Conservation (phyloP, 306 rosid species). For the Trifolium repens region DNA sequence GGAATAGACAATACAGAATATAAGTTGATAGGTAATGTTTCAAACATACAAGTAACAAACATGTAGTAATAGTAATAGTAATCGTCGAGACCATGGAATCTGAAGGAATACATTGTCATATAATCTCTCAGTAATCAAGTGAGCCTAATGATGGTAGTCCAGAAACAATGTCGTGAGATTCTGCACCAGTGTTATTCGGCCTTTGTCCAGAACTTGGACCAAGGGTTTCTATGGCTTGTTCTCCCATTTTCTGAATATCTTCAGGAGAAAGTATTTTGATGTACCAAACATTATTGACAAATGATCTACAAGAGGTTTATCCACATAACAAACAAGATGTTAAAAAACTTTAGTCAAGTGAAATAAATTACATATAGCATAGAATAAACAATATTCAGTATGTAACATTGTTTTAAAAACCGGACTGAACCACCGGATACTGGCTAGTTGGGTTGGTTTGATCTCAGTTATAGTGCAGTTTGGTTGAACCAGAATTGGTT, state of each 20-base stretch:
- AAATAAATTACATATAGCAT: slow-evolving; percentile 22
- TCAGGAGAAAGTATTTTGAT: slow-evolving; percentile 87
- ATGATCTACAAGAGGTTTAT: slow-evolving; percentile 62
- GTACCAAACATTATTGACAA: slow-evolving; percentile 82
- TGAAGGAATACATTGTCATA: slow-evolving; percentile 32
- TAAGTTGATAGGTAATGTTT: slow-evolving; percentile 25
- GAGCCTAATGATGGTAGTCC: slow-evolving; percentile 68
- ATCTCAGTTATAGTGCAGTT: not conserved
- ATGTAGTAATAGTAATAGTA: slow-evolving; percentile 17
- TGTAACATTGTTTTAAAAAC: not conserved
- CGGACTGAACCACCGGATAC: not conserved
- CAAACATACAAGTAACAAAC: slow-evolving; percentile 40
- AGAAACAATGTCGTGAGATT: slow-evolving; percentile 60
- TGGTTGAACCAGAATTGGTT: too few relatives aligned
- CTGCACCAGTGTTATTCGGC: slow-evolving; percentile 49
- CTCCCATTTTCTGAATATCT: slow-evolving; percentile 85
- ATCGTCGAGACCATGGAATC: slow-evolving; percentile 30
- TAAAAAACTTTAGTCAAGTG: slow-evolving; percentile 21
- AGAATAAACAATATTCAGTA: not conserved
- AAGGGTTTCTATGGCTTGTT: slow-evolving; percentile 61
- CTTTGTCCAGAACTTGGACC: slow-evolving; percentile 67
- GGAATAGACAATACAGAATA: slow-evolving; percentile 39
- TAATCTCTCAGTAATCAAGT: slow-evolving; percentile 61
- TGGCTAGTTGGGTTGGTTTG: not conserved
- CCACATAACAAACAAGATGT: slow-evolving; percentile 39